Conservation (phyloP, 352 stramenopile genomes). For the Pythium aphanidermatum region DNA sequence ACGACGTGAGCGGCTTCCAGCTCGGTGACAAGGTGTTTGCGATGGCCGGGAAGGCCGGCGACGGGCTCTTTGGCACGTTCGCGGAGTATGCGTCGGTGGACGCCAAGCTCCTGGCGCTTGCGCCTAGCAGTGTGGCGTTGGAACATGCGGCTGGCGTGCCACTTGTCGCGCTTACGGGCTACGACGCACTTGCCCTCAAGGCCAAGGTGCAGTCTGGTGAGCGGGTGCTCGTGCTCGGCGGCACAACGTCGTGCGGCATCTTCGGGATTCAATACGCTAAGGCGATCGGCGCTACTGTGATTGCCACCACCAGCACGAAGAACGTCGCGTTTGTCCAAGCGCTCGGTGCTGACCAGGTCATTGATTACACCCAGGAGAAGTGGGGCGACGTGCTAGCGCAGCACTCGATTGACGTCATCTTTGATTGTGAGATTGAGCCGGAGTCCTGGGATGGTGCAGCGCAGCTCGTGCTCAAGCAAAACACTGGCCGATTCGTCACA, state of each 20-base stretch:
- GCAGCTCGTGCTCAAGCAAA: slow-evolving; percentile 31
- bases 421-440: slow-evolving; percentile 14
- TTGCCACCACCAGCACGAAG: slow-evolving; percentile 27
- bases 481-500: slow-evolving; percentile 7
- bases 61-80: no score
- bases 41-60: slow-evolving; percentile 16
- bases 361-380: slow-evolving; percentile 40
- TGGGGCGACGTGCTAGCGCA: slow-evolving; percentile 22
- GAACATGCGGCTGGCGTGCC: slow-evolving; percentile 32
- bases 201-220: slow-evolving; percentile 33
- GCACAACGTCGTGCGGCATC: slow-evolving; percentile 26
- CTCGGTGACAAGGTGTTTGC: slow-evolving; percentile 18
- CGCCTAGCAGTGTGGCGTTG: slow-evolving; percentile 36
- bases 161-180: slow-evolving; percentile 27
- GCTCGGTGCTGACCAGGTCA: slow-evolving; percentile 33
- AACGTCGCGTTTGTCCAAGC: slow-evolving; percentile 30
- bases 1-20: not conserved
- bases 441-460: slow-evolving; percentile 26
- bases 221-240: slow-evolving; percentile 39
- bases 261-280: slow-evolving; percentile 49
- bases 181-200: slow-evolving; percentile 28
- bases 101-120: slow-evolving; percentile 29
- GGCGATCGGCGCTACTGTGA: slow-evolving; percentile 5
- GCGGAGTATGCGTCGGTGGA: slow-evolving; percentile 34
- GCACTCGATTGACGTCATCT: not conserved